These are phyloP conservation scores for Wickerhamiella australiensis DNA, from an alignment of 805 yeast species.

Conservation along the genomic window DNA sequence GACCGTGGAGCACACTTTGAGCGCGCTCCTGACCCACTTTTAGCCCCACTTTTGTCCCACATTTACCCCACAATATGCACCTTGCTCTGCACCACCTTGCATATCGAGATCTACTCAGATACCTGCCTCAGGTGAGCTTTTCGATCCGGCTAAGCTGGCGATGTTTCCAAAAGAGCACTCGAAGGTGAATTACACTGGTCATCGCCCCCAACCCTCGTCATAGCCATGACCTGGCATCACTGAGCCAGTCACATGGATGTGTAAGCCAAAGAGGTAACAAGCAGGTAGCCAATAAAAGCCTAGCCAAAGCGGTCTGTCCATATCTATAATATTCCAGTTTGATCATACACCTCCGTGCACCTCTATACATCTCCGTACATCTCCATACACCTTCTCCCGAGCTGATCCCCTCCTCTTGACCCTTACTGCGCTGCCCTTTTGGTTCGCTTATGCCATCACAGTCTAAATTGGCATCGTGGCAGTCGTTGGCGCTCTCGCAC, in stretches of 20 bases:
- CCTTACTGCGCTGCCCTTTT: no score
- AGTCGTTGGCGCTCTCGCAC: not conserved
- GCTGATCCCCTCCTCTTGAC: no score
- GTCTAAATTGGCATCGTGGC: conserved; percentile 7
- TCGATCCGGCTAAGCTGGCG: no score
- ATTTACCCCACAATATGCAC: not conserved
- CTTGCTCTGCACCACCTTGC: not conserved
- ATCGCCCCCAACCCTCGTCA: not conserved
- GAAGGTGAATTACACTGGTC: not conserved
- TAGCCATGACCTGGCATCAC: not conserved
- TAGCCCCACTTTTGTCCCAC: not conserved
- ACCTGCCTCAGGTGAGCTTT: no score
- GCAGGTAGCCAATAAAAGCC: not conserved
- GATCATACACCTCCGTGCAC: no score
- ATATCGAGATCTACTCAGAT: not conserved
- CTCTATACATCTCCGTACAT: not conserved
- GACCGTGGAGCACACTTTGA: no score
- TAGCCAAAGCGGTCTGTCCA: not conserved
- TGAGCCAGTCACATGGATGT: not conserved
- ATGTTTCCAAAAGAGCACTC: no score
- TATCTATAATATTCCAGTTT: no score
- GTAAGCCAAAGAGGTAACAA: not conserved
- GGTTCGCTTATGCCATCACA: conserved; percentile 9
- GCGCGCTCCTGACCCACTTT: no score
- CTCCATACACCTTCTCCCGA: no score